phyloP scores from a whole-genome alignment of 2,329 filamentous ascomycete species.

The Arthroderma sp. region DNA sequence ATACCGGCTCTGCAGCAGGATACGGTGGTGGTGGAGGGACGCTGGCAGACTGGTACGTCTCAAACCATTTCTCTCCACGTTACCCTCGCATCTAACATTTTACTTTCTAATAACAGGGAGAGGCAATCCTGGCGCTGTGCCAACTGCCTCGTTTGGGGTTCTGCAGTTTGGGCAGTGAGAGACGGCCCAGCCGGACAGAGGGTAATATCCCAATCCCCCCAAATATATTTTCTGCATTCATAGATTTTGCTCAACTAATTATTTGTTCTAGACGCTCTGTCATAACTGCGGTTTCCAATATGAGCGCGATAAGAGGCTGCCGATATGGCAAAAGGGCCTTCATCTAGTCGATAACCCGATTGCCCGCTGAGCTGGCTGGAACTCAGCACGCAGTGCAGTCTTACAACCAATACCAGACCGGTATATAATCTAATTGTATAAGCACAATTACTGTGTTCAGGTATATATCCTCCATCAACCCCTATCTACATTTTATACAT shows the following conservation, averaged over 20 bases:
- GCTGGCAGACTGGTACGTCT: slow-evolving; percentile 47
- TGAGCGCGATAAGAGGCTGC: slow-evolving; percentile 73
- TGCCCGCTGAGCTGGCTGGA: slow-evolving; percentile 3
- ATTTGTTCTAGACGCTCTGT: slow-evolving; percentile 56
- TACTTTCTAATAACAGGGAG: slow-evolving; percentile 41
- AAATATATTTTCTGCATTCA: slow-evolving; percentile 21
- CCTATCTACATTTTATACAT: no score
- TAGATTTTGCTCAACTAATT: slow-evolving; percentile 5
- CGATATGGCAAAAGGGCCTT: slow-evolving; percentile 60
- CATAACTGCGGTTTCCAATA: slow-evolving; percentile 85
- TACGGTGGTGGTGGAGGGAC: slow-evolving; percentile 53
- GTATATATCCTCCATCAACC: no score
- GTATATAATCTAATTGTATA: no score
- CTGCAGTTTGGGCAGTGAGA: slow-evolving; percentile 84
- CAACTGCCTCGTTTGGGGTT: slow-evolving; percentile 79
- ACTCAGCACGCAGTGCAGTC: no score
- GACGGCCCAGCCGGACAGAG: slow-evolving; percentile 77
- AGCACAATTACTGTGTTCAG: no score
- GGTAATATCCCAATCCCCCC: slow-evolving; percentile 34
- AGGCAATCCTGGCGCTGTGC: slow-evolving; percentile 72
- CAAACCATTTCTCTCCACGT: slow-evolving; percentile 8
- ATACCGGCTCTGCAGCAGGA: slow-evolving; percentile 49
- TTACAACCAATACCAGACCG: no score
- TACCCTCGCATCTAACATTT: neutral
- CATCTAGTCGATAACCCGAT: slow-evolving; percentile 39